Percentiles rank a stretch among this genome's conserved stretches.
Conservation (phyloP, 352 stramenopile species). For the Globisporangium polare region DNA sequence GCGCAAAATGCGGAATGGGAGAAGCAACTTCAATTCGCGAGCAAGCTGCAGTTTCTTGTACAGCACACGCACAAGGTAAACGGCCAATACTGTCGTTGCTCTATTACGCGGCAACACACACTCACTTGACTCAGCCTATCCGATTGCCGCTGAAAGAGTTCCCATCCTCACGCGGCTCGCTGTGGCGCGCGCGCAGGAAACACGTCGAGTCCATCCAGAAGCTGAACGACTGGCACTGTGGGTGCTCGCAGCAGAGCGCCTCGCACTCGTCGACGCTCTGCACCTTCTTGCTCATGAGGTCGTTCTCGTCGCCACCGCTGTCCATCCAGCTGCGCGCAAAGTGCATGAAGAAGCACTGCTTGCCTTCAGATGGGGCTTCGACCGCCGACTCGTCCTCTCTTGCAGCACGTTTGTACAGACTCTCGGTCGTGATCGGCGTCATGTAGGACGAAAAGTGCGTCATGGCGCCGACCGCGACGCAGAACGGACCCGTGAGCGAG, state of each 20-base stretch:
- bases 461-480: constrained; percentile 29
- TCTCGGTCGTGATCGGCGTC: constrained; percentile 41
- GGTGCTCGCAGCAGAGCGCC: constrained; percentile 52
- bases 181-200: constrained; percentile 50
- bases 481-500: constrained; percentile 69
- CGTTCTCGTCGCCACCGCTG: constrained; percentile 49
- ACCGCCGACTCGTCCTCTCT: not conserved
- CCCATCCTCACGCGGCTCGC: constrained; percentile 32
- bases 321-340: constrained; percentile 70
- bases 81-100: constrained; percentile 4
- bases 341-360: constrained; percentile 68
- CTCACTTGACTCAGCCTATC: constrained; percentile 14
- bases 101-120: constrained; percentile 1
- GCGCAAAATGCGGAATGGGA: constrained; percentile 13
- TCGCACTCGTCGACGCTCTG: constrained; percentile 59
- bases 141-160: constrained; percentile 62
- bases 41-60: constrained; percentile 18
- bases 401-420: constrained; percentile 12
- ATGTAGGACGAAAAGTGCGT: constrained; percentile 48
- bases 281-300: constrained; percentile 59
- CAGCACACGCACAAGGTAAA: constrained; percentile 24
- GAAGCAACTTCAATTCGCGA: constrained; percentile 28
- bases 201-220: constrained; percentile 70
- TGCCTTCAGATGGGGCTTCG: constrained; percentile 11
- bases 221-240: constrained; percentile 59